phyloP scores from a whole-genome alignment of 768 basidiomycete species.

The Pulveroboletus sp. region DNA sequence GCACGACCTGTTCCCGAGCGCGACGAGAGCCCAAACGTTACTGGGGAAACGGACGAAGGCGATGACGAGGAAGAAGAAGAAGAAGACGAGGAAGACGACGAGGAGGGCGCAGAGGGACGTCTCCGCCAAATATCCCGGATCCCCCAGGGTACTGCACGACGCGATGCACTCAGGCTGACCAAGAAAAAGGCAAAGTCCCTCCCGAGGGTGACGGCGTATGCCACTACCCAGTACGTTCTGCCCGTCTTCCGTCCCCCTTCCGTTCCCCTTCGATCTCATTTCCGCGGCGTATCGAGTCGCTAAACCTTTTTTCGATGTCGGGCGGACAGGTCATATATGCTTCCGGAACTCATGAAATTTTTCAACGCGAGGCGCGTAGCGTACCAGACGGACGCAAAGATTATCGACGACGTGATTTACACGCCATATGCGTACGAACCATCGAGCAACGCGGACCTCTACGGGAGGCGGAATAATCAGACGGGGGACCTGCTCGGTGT shows the following conservation, averaged over 20 bases:
- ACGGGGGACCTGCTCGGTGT: constrained; percentile 78
- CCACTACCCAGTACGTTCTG: constrained; percentile 72
- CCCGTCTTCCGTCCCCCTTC: too few relatives aligned
- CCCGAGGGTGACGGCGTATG: constrained; percentile 94
- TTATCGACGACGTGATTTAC: constrained; percentile 93
- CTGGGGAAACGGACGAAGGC: constrained; percentile 69
- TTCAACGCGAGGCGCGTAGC: constrained; percentile 78
- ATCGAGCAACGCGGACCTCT: constrained; percentile 29
- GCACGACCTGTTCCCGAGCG: constrained; percentile 16
- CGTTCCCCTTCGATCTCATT: not conserved
- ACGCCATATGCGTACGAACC: constrained; percentile 85
- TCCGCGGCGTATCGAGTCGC: not conserved
- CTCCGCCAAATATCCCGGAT: constrained; percentile 79
- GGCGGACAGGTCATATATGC: constrained; percentile 71
- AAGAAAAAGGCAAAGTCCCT: constrained; percentile 93
- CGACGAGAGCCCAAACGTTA: constrained; percentile 46
- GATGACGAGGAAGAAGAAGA: constrained; percentile 59
- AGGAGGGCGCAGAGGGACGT: constrained; percentile 54
- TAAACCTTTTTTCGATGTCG: not conserved
- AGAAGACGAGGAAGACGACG: constrained; percentile 47
- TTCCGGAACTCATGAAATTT: constrained; percentile 84
- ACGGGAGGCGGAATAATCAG: constrained; percentile 28
- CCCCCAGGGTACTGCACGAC: constrained; percentile 87
- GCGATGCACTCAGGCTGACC: constrained; percentile 85
- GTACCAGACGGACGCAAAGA: constrained; percentile 81